These are phyloP conservation scores for Fusarium bactridioides DNA, from an alignment of 2,329 filamentous ascomycete genomes.

Conservation along the genomic window DNA sequence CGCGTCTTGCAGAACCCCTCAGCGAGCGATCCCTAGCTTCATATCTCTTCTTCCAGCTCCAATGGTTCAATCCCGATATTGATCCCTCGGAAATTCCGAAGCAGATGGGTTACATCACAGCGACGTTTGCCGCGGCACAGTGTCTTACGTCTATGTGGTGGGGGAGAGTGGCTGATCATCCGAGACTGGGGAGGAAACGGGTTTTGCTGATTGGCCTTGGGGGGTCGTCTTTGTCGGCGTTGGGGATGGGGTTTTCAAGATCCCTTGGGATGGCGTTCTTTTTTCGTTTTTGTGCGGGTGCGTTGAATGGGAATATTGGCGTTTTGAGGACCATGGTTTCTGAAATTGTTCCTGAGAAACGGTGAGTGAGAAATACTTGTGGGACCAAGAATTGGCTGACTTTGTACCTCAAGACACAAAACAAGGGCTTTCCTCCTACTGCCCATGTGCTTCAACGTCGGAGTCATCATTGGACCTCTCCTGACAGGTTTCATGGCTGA, in stretches of 20 bases:
- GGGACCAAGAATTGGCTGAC: background rate
- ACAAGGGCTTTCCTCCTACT: slow-evolving; percentile 78
- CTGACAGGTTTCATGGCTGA: slow-evolving; percentile 74
- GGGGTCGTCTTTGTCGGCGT: slow-evolving; percentile 61
- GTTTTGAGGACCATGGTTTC: slow-evolving; percentile 74
- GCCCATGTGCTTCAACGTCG: slow-evolving; percentile 77
- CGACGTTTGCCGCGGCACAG: slow-evolving; percentile 82
- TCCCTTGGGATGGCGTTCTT: slow-evolving; percentile 75
- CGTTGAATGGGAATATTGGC: slow-evolving; percentile 77
- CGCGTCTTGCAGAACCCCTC: slow-evolving; percentile 82
- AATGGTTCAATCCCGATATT: slow-evolving; percentile 69
- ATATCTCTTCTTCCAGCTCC: slow-evolving; percentile 91
- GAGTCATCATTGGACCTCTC: slow-evolving; percentile 75
- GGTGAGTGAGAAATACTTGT: slow-evolving; percentile 1
- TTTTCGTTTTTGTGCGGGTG: slow-evolving; percentile 72
- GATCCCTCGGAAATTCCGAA: slow-evolving; percentile 72
- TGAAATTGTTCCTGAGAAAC: slow-evolving; percentile 27
- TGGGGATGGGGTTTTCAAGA: slow-evolving; percentile 71
- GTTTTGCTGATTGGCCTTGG: slow-evolving; percentile 79
- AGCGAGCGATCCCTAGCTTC: slow-evolving; percentile 78
- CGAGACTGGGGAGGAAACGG: slow-evolving; percentile 74
- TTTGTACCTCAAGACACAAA: slow-evolving; percentile 58
- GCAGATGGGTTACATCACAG: slow-evolving; percentile 80
- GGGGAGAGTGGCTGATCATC: slow-evolving; percentile 74
- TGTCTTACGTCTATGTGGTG: slow-evolving; percentile 84